phyloP scores from a whole-genome alignment of 352 stramenopile species.

The Thalassiosira livingstoniorum region DNA sequence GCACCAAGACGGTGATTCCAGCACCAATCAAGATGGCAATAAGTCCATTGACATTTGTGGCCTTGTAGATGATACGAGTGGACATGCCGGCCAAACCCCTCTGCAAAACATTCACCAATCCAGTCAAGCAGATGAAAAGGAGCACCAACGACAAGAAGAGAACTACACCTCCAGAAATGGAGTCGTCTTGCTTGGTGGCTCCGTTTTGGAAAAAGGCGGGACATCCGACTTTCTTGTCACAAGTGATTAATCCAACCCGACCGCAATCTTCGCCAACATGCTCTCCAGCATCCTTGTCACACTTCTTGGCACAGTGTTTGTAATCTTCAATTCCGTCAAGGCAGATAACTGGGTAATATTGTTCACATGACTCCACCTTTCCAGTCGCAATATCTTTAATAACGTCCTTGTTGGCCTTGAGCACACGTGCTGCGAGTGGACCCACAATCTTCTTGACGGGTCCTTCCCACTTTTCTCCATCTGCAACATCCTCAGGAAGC shows the following conservation, averaged over 20 bases:
- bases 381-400: constrained; percentile 73
- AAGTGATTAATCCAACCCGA: constrained; percentile 70
- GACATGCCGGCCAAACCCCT: constrained; percentile 88
- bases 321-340: constrained; percentile 54
- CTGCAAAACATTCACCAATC: constrained; percentile 80
- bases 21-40: constrained; percentile 89
- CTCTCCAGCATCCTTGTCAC: constrained; percentile 32
- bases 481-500: constrained; percentile 44
- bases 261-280: constrained; percentile 31
- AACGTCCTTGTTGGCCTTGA: constrained; percentile 80
- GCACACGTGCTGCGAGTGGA: constrained; percentile 65
- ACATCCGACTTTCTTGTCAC: constrained; percentile 68
- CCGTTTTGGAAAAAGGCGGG: constrained; percentile 79
- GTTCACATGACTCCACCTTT: constrained; percentile 47
- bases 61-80: constrained; percentile 88
- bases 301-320: constrained; percentile 44
- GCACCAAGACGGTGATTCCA: constrained; percentile 89
- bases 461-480: constrained; percentile 73
- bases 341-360: constrained; percentile 75
- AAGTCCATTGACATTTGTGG: constrained; percentile 91
- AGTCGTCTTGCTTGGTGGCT: constrained; percentile 65
- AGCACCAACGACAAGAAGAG: constrained; percentile 80
- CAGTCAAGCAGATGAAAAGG: constrained; percentile 81
- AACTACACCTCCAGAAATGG: constrained; percentile 70
- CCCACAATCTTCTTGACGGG: constrained; percentile 74